Percentiles rank a stretch among this genome's conserved stretches.
phyloP scores from a whole-genome alignment of 2,329 filamentous ascomycete species.

The Harringtonia lauricola region DNA sequence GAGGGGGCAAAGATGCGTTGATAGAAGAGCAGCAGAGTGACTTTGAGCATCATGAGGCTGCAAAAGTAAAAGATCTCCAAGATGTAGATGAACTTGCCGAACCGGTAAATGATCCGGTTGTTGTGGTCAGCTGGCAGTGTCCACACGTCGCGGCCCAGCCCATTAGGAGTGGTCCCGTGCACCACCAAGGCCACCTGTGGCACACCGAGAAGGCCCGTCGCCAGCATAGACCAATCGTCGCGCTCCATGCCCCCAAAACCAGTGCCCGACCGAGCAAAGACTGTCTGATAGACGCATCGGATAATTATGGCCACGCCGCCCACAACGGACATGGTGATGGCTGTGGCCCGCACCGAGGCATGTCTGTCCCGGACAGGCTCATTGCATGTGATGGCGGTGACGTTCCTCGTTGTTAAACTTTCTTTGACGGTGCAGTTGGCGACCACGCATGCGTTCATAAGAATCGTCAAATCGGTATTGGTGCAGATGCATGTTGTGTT shows the following conservation, averaged over 20 bases:
- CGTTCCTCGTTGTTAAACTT: conserved; percentile 10
- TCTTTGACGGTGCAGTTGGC: conserved; percentile 7
- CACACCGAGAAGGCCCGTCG: conserved; percentile 6
- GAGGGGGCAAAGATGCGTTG: conserved; percentile 37
- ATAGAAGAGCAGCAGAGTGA: conserved; percentile 43
- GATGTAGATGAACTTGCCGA: conserved; percentile 30
- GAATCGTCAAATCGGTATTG: background rate
- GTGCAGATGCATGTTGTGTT: conserved; percentile 5
- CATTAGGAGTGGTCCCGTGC: conserved; percentile 17
- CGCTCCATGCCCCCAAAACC: conserved; percentile 15
- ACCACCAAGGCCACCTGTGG: conserved; percentile 7
- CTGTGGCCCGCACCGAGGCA: too few relatives aligned
- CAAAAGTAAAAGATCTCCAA: conserved; percentile 31
- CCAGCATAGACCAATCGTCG: conserved; percentile 23
- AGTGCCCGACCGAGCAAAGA: background rate
- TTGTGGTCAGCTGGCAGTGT: conserved; percentile 24
- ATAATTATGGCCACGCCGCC: conserved; percentile 18
- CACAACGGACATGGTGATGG: conserved; percentile 18
- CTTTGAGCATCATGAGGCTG: conserved; percentile 33
- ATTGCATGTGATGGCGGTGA: conserved; percentile 15
- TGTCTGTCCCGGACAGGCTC: conserved; percentile 10
- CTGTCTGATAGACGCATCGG: conserved; percentile 19
- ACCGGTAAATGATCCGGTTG: conserved; percentile 23
- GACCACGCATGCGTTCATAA: background rate
- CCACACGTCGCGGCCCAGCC: conserved; percentile 34